A percentile compares a stretch with the other conserved stretches of the same genome.
Evolutionary conservation across 352 stramenopile species (phyloP).

Genomic region (Hyaloperonospora brassicae): DNA sequence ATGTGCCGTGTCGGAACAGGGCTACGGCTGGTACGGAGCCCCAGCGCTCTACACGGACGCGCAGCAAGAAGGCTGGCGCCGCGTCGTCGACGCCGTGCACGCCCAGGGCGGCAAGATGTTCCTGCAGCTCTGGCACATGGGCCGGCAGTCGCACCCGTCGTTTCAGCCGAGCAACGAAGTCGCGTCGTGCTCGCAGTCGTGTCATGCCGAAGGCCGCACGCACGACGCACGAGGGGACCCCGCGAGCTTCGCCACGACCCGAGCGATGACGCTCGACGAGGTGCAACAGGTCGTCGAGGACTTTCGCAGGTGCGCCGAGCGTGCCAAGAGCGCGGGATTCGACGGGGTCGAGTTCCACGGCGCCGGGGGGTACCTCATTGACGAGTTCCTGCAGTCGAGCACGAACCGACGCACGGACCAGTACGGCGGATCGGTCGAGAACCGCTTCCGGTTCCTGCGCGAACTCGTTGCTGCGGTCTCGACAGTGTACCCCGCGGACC

Average conservation of each 20-base stretch:
- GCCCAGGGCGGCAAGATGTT: conserved; percentile 68
- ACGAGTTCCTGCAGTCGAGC: conserved; percentile 77
- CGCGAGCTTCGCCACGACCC: conserved; percentile 48
- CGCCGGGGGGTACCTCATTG: conserved; percentile 88
- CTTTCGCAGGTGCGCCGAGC: conserved; percentile 47
- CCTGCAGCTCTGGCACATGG: conserved; percentile 82
- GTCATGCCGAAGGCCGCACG: too few relatives aligned
- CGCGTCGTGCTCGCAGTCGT: conserved; percentile 34
- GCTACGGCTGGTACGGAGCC: conserved; percentile 33
- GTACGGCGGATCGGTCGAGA: conserved; percentile 81
- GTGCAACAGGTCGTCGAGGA: conserved; percentile 56
- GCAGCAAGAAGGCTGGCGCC: conserved; percentile 49
- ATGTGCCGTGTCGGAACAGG: conserved; percentile 39
- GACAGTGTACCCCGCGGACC: conserved; percentile 19
- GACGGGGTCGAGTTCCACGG: conserved; percentile 46
- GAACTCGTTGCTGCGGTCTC: conserved; percentile 58
- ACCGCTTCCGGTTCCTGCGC: conserved; percentile 61
- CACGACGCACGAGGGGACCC: conserved; percentile 11
- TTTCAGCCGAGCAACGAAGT: conserved; percentile 41
- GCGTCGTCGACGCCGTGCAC: conserved; percentile 57
- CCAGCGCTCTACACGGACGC: conserved; percentile 36
- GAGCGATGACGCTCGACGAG: conserved; percentile 32
- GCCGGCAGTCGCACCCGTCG: conserved; percentile 47
- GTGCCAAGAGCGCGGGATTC: conserved; percentile 64
- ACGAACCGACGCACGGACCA: conserved; percentile 39